Evolutionary conservation across 176 grass and related monocot species (phyloP), one percentile per base, ranked within the genome.

Genomic region (Oryza meridionalis): DNA sequence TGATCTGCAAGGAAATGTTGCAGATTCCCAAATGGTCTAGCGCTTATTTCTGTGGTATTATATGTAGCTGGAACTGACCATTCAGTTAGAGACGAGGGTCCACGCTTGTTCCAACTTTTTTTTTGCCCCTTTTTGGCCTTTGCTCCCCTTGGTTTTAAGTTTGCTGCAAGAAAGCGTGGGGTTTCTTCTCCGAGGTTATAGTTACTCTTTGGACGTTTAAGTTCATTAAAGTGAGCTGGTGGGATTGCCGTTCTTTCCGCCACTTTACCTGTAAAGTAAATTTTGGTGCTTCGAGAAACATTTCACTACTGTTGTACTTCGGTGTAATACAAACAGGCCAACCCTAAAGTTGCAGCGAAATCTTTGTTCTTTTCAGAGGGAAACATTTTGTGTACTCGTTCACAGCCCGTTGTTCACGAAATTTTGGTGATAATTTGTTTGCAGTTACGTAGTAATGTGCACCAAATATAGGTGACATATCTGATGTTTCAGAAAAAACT

Each of bases 51-150:
- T 87, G 51, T 51, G 88, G 81, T 80, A 79, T 70, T 68, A 80
- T 88, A 71, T 80, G 79, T 83, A 82, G 84, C 88, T 86, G 86
- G 80, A 86, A 86, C 84, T 91, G 88, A 86, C 92, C 92, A 88
- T 81, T 84, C 88, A 80, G 77, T 72, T 86, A 84, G 76, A 83
- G 83, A 85, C 55, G 63, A 87, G 86, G 81, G 33, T 84, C 64
- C 75, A 69, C 68, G 79, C 84, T 71, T 81, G 79, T 88, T 90
- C 59, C 26, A 69, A 78, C 46, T 32, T 81, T 32, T 81, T 78
- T 74, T 58, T 58, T 58, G 31, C 67, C 37, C 75, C 69, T n/a
- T 66, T 37, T 85, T 75, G 70, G 27, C 65, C 86, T 73, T 86
- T 50, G 47, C 67, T 46, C 37, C 78, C 67, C 49, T 42, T 59